Base-by-base conservation (phyloP, 306 rosid species). In the Quercus bicolor region DNA sequence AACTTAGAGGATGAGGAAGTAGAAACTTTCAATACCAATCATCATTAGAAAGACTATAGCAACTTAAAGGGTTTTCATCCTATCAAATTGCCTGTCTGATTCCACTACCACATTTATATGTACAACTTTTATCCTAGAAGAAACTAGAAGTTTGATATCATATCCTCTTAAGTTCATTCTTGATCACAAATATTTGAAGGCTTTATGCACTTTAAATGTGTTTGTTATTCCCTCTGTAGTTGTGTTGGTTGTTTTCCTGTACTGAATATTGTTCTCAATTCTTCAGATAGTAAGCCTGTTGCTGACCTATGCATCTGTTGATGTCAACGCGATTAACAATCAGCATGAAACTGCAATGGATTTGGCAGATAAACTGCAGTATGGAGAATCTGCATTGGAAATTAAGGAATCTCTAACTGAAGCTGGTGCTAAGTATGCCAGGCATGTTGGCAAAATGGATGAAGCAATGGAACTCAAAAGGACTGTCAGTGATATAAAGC, bases 391-490 rank as follows among this genome's bases (percentile, higher is more conserved):
- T n/a, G 64, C 88, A 72, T 84, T 88, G 60, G 98, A 86, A 84
- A 93, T 95, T 65, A 82, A 80, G 72, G 99, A 90, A 74, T 84
- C 88, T 51, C 87, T 95, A 20, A 79, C 78, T 0, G 97, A 95
- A 79, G 91, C 78, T 54, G 98, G 99, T 78, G 99, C 98, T 56
- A 91, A 93, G 83, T 61, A 91, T 82, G 99, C 97, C 29, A 91
- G 91, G 77, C 70, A 93, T 69, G 89, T 93, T 62, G 98, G 98
- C 57, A 87, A 83, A 91, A 81, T 85, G 68, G 98, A 95, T 59
- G 99, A 91, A 84, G 93, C 97, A 26, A 91, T 89, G 97, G 97
- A 93, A 77, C 97, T 95, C 55, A 95, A 95, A 83, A 82, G 98
- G 82, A 91, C 99, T 24, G 99, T 95, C 54, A 95, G 98, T 77